Evolutionary conservation across 768 basidiomycete species (phyloP), one percentile per base, ranked within the genome.

Genomic region (Cantharellus cinnabarinus): DNA sequence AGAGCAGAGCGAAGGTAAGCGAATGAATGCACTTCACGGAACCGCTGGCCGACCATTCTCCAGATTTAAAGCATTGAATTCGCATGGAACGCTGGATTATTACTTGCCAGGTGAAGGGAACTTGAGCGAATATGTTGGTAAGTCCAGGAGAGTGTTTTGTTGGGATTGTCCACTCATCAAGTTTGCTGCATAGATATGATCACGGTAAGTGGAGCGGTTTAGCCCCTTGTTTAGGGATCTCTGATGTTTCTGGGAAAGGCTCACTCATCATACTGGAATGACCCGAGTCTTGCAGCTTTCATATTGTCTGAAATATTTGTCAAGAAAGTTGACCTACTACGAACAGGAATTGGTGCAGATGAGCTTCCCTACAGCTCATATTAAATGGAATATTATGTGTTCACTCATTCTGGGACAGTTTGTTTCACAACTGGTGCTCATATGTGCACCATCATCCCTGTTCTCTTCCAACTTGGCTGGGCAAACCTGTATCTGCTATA

Each of bases 71-170:
- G 74, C 74, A 1, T 62, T 75, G 48, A 75, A 75, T 58, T 72
- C 72, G 2, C 73, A 74, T 62, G 73, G 74, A 2, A 73, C 71
- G 56, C 59, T 75, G 3, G 72, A 74, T 60, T 74, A 71, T 58
- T 69, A 66, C 61, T 64, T 74, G n/a, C 70, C 72, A 3, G 65
- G 68, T 4, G 68, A 70, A 4, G 71, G 72, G 5, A 64, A 60
- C 40, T 67, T 71, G 41, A 71, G 70, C 64, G 71, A 72, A 62
- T 74, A 74, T 58, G 66, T 54, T 10, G 52, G 52, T 54, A 54
- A 10, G 52, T 54, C 52, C 10, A 7, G 14, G 7, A 37, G 7
- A 10, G 7, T 37, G 52, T 54, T 54, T 7, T 57, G n/a, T 57
- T 14, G 38, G 29, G 3, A 62, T 51, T 42, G 41, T 55, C 3